These are phyloP conservation scores for Dendrobium catenatum DNA, from an alignment of 106 monocot species.

Conservation along the genomic window DNA sequence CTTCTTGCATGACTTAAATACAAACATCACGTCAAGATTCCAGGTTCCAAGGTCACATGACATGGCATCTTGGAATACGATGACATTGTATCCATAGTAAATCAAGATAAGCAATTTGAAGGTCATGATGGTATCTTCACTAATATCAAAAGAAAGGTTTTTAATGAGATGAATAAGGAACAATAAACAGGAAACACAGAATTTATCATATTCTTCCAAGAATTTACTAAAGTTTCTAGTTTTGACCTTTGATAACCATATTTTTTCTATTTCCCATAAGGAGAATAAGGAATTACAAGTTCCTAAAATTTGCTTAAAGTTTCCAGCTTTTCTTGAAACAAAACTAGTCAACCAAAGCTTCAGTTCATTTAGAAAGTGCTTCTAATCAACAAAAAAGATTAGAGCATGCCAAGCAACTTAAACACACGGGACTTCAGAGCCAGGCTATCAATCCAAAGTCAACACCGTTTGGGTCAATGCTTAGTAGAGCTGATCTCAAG, in stretches of 20 bases:
- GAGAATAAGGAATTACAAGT: background rate
- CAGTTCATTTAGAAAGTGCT: background rate
- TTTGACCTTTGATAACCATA: background rate
- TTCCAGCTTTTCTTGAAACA: background rate
- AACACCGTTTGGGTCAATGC: background rate
- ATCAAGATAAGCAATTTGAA: background rate
- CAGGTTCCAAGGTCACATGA: background rate
- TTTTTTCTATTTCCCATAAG: background rate
- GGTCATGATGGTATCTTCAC: background rate
- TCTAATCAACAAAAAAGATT: background rate
- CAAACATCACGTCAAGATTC: background rate
- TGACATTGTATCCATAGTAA: background rate
- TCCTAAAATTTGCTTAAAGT: background rate
- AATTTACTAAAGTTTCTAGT: background rate
- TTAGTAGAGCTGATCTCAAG: background rate
- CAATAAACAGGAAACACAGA: background rate
- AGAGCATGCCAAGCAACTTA: background rate
- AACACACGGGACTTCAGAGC: background rate
- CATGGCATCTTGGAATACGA: background rate
- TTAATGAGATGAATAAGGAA: background rate
- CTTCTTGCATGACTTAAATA: background rate
- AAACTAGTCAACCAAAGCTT: background rate
- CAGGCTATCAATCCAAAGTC: background rate
- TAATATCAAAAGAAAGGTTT: background rate
- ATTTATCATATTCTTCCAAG: background rate